Conservation (phyloP, 352 stramenopile genomes). For the Globisporangium paddicum region DNA sequence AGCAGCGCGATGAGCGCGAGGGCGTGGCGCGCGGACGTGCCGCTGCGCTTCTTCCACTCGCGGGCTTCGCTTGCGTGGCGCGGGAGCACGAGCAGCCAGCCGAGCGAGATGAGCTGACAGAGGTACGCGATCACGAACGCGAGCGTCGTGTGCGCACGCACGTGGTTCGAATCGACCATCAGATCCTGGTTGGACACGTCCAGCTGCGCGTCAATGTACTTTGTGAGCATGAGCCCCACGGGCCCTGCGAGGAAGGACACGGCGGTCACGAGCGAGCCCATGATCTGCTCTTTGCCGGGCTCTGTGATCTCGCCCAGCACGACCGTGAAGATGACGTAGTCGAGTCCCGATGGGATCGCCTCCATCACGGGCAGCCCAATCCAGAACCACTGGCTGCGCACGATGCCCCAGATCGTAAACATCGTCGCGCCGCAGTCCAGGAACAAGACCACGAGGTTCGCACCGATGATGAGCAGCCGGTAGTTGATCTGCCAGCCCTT, state of each 20-base stretch:
- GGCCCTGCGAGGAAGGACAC: conserved; percentile 38
- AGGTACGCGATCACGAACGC: conserved; percentile 31
- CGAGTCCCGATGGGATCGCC: conserved; percentile 36
- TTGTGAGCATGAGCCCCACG: conserved; percentile 38
- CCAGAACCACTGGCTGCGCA: conserved; percentile 61
- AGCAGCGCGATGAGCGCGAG: conserved; percentile 25
- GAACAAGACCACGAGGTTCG: conserved; percentile 24
- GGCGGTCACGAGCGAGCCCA: conserved; percentile 37
- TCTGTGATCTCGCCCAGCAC: conserved; percentile 44
- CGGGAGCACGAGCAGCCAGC: conserved; percentile 49
- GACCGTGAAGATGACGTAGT: conserved; percentile 45
- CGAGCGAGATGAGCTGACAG: conserved; percentile 33
- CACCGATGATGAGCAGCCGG: conserved; percentile 27
- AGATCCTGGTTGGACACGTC: conserved; percentile 26
- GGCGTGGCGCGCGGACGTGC: conserved; percentile 18
- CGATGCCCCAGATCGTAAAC: conserved; percentile 52
- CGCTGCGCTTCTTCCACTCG: conserved; percentile 22
- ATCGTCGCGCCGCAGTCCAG: conserved; percentile 40
- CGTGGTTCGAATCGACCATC: conserved; percentile 30
- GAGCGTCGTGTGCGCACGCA: conserved; percentile 28
- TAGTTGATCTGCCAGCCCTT: conserved; percentile 41
- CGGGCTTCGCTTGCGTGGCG: conserved; percentile 52
- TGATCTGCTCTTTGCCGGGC: conserved; percentile 17
- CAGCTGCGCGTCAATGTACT: conserved; percentile 51
- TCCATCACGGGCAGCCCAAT: conserved; percentile 56